phyloP scores from a whole-genome alignment of 352 stramenopile species.

The Phytopythium helicoides region DNA sequence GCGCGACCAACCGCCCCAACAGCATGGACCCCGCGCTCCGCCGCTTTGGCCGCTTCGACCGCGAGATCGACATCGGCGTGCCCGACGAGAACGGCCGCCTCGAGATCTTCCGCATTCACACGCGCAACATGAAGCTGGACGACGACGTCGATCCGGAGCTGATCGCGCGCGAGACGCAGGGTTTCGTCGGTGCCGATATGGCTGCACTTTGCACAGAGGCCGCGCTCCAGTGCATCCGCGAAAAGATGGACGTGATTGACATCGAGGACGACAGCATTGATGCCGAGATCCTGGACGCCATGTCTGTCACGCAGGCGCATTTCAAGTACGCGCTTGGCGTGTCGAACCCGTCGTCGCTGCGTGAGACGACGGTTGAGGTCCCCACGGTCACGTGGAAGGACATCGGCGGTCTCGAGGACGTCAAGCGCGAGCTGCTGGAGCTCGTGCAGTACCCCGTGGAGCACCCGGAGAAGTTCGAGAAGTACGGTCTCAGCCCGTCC shows the following conservation, averaged over 20 bases:
- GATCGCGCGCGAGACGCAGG: slow-evolving; percentile 98
- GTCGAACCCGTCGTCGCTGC: slow-evolving; percentile 98
- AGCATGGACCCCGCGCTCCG: slow-evolving; percentile 97
- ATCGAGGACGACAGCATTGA: slow-evolving; percentile 99
- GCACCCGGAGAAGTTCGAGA: slow-evolving; percentile 99
- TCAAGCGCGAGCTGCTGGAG: slow-evolving; percentile 99
- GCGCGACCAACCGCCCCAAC: slow-evolving; percentile 99
- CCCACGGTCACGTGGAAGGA: slow-evolving; percentile 98
- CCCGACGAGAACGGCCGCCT: slow-evolving; percentile 98
- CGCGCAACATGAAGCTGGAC: slow-evolving; percentile 99
- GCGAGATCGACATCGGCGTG: slow-evolving; percentile 99
- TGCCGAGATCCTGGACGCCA: slow-evolving; percentile 98
- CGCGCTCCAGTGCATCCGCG: slow-evolving; percentile 98
- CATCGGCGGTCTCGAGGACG: slow-evolving; percentile 98
- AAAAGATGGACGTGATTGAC: slow-evolving; percentile 99
- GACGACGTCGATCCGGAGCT: slow-evolving; percentile 98
- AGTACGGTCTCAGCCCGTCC: slow-evolving; percentile 93
- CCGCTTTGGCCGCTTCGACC: slow-evolving; percentile 98
- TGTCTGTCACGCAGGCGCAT: slow-evolving; percentile 98
- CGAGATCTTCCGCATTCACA: slow-evolving; percentile 99
- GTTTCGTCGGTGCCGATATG: slow-evolving; percentile 99
- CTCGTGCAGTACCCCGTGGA: slow-evolving; percentile 99
- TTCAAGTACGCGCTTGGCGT: slow-evolving; percentile 98
- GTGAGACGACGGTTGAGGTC: slow-evolving; percentile 99
- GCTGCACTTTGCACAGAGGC: slow-evolving; percentile 98